A percentile compares a stretch with the other conserved stretches of the same genome.
phyloP scores from a whole-genome alignment of 345 rosid species.

The Linum usitatissimum region DNA sequence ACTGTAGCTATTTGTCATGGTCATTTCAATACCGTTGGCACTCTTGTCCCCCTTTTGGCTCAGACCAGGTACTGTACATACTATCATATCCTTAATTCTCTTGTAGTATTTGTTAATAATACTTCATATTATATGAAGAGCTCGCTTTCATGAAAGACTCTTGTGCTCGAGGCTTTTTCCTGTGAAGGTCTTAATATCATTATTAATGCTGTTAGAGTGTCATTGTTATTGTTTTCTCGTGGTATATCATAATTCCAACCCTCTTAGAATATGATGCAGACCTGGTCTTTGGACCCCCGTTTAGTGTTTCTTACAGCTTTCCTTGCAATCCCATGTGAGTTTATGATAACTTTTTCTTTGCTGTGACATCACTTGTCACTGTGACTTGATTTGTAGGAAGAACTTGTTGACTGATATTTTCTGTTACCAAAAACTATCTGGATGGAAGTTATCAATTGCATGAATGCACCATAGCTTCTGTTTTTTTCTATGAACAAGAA shows the following conservation, averaged over 20 bases:
- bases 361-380: background rate
- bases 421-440: too few species aligned
- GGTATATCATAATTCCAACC: background rate
- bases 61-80: slow-evolving; percentile 15
- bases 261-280: background rate
- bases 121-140: background rate
- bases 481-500: too few species aligned
- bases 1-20: slow-evolving; percentile 27
- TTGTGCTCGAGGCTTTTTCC: slow-evolving; percentile 12
- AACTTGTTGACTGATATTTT: background rate
- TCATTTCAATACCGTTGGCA: slow-evolving; percentile 36
- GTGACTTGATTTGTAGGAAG: background rate
- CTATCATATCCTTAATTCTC: slow-evolving; percentile 14
- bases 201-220: slow-evolving; percentile 15
- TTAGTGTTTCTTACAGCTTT: background rate
- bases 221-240: slow-evolving; percentile 11
- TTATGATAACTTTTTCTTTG: slow-evolving; percentile 5
- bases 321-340: slow-evolving; percentile 25
- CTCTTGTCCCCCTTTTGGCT: slow-evolving; percentile 20
- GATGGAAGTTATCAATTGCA: too few species aligned
- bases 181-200: slow-evolving; percentile 23
- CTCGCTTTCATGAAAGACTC: slow-evolving; percentile 9
- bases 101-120: slow-evolving; percentile 5
- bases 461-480: too few species aligned
- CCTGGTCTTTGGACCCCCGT: slow-evolving; percentile 10